Percentiles rank a stretch among this genome's conserved stretches.
phyloP scores from a whole-genome alignment of 2,329 filamentous ascomycete species.

The Fusarium poae region DNA sequence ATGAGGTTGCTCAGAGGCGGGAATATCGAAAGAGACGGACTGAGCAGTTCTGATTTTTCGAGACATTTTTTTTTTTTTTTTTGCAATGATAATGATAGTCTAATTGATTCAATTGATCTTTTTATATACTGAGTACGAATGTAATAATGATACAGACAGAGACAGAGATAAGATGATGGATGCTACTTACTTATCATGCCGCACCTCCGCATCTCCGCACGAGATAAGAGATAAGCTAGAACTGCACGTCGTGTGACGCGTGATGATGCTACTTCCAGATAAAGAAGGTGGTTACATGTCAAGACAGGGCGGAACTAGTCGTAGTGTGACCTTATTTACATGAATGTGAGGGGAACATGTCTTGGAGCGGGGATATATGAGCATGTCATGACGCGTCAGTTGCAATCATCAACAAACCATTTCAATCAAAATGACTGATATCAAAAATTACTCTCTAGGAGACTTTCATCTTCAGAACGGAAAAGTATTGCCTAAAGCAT shows the following conservation, averaged over 20 bases:
- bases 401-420: background rate
- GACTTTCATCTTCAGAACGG: conserved; percentile 77
- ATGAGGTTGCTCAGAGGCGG: conserved; percentile 45
- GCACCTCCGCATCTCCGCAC: conserved; percentile 28
- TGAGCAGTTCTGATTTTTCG: conserved; percentile 45
- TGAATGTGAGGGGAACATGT: background rate
- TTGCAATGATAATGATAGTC: background rate
- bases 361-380: conserved; percentile 17
- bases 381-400: background rate
- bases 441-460: conserved; percentile 65
- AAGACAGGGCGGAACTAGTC: conserved; percentile 36
- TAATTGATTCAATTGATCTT: background rate
- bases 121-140: background rate
- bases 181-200: conserved; percentile 15
- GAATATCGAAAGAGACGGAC: conserved; percentile 46
- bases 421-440: conserved; percentile 20
- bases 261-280: conserved; percentile 32
- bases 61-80: no score
- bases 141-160: background rate
- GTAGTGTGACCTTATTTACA: background rate
- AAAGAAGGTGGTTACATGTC: conserved; percentile 32
- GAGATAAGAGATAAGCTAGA: conserved; percentile 35
- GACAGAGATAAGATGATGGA: background rate
- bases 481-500: conserved; percentile 70
- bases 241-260: conserved; percentile 16